Evolutionary conservation across 495 filamentous ascomycete genomes (phyloP).

Genomic region (Saxophila tyrrhenica): DNA sequence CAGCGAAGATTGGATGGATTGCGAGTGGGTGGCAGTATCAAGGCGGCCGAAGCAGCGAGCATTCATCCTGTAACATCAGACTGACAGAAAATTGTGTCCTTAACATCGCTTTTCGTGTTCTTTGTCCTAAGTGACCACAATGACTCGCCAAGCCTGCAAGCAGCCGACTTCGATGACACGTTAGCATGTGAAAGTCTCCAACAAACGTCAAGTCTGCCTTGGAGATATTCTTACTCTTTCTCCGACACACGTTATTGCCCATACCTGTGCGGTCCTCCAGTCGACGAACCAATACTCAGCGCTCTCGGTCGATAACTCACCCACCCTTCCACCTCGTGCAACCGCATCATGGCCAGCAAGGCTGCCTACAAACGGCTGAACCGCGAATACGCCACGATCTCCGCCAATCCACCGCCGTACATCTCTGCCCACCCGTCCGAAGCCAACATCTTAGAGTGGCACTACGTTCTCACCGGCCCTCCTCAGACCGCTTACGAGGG

Average conservation of each 20-base stretch:
- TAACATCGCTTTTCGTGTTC: not conserved
- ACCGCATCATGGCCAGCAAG: constrained; percentile 26
- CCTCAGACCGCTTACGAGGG: constrained; percentile 85
- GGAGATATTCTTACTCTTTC: no score
- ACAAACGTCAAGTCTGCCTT: no score
- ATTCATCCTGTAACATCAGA: not conserved
- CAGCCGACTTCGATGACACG: not conserved
- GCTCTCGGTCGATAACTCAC: not conserved
- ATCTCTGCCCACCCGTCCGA: constrained; percentile 93
- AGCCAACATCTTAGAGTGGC: constrained; percentile 90
- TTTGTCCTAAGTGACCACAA: not conserved
- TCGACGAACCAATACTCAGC: no score
- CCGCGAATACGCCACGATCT: constrained; percentile 86
- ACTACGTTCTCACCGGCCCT: constrained; percentile 96
- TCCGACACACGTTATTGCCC: no score
- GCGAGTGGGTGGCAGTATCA: not conserved
- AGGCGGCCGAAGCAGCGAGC: not conserved
- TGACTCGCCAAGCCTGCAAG: no score
- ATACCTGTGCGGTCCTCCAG: no score
- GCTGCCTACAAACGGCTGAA: constrained; percentile 47
- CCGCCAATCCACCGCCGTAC: constrained; percentile 84
- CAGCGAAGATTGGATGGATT: no score
- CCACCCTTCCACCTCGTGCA: not conserved
- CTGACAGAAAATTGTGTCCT: not conserved
- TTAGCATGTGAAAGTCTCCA: not conserved